Evolutionary conservation across 495 filamentous ascomycete genomes (phyloP).

Genomic region (Clohesyomyces aquaticus): DNA sequence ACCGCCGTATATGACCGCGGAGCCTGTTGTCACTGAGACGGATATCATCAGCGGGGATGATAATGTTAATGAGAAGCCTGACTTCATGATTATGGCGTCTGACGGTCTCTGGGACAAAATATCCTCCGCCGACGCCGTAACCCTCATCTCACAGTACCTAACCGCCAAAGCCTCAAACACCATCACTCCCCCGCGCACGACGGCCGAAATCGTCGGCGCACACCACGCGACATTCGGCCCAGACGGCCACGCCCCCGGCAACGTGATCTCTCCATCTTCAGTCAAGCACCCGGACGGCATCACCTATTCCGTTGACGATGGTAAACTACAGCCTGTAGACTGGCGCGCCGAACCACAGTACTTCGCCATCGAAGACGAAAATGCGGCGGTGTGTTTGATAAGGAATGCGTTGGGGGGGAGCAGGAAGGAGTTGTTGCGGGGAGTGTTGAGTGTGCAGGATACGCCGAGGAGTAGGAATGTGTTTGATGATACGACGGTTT

Average conservation of each 20-base stretch:
- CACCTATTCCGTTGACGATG: too few relatives aligned
- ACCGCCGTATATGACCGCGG: conserved; percentile 68
- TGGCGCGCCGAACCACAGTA: conserved; percentile 47
- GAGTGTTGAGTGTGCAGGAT: conserved; percentile 54
- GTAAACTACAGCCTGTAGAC: conserved; percentile 30
- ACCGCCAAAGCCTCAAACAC: conserved; percentile 36
- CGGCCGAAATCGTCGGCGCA: background rate
- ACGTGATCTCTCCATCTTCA: background rate
- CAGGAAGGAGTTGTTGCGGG: conserved; percentile 51
- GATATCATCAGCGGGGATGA: conserved; percentile 43
- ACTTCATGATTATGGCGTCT: conserved; percentile 66
- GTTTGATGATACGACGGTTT: conserved; percentile 64
- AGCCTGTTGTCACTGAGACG: conserved; percentile 63
- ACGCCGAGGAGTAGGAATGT: conserved; percentile 55
- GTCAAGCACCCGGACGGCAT: background rate
- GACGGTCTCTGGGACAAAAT: conserved; percentile 70
- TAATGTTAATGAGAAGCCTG: conserved; percentile 45
- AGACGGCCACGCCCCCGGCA: background rate
- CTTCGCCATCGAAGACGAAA: conserved; percentile 60
- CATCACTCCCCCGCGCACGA: too few relatives aligned
- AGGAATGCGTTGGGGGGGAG: conserved; percentile 65
- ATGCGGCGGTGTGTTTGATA: conserved; percentile 64
- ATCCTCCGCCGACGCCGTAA: conserved; percentile 62
- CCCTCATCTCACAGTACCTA: conserved; percentile 61
- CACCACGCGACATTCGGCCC: conserved; percentile 6